These are phyloP conservation scores for Plantago major DNA, from an alignment of 257 asterid species.

Conservation along the genomic window DNA sequence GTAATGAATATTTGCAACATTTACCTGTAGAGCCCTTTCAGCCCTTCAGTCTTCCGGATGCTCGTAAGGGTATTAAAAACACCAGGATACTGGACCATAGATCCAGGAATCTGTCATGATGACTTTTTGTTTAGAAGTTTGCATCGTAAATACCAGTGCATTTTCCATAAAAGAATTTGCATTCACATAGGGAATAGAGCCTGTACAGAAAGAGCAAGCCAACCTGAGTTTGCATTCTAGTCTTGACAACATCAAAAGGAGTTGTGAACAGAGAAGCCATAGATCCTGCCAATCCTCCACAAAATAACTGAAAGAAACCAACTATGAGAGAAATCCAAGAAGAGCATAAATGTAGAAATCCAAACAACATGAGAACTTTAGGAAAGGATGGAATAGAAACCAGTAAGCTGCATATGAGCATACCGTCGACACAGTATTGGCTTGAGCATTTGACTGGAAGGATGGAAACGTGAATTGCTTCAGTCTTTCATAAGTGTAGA, in stretches of 20 bases:
- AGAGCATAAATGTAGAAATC: not conserved
- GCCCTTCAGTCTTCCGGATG: slow-evolving; percentile 49
- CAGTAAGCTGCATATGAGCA: slow-evolving; percentile 26
- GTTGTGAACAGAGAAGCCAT: slow-evolving; percentile 85
- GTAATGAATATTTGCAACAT: slow-evolving; percentile 6
- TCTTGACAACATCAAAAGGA: slow-evolving; percentile 93
- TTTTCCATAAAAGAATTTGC: not conserved
- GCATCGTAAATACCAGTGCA: not conserved
- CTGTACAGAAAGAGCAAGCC: slow-evolving; percentile 7
- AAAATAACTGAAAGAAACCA: slow-evolving; percentile 51
- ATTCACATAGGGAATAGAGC: not conserved
- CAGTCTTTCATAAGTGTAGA: slow-evolving; percentile 88
- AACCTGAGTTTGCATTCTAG: slow-evolving; percentile 85
- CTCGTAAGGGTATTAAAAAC: slow-evolving; percentile 37
- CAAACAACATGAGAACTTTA: not conserved
- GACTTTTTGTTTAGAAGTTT: slow-evolving; percentile 9
- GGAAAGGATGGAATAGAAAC: slow-evolving; percentile 6
- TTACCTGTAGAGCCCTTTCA: slow-evolving; percentile 55
- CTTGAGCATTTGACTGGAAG: slow-evolving; percentile 42
- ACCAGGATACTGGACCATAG: slow-evolving; percentile 31
- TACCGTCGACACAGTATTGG: slow-evolving; percentile 55
- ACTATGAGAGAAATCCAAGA: slow-evolving; percentile 16
- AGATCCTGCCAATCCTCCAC: slow-evolving; percentile 95
- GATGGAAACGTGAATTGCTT: slow-evolving; percentile 62
- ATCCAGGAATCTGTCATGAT: slow-evolving; percentile 47